Evolutionary conservation across 2,329 filamentous ascomycete species (phyloP).

Genomic region (Tolypocladium tundrense): DNA sequence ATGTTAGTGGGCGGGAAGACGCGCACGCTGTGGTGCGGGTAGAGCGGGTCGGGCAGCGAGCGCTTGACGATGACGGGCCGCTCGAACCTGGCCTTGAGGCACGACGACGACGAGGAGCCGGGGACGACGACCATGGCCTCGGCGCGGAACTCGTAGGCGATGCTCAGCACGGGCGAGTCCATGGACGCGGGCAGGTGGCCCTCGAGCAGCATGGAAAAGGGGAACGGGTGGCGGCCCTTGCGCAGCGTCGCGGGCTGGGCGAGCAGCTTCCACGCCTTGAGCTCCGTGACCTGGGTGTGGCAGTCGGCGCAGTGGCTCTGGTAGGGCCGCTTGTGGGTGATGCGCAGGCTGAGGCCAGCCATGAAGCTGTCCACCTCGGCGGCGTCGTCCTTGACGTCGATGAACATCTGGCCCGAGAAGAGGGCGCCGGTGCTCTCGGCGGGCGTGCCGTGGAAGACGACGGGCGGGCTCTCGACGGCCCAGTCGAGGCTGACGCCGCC

Average conservation of each 20-base stretch:
- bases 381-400: slow-evolving; percentile 57
- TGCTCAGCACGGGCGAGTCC: slow-evolving; percentile 59
- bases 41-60: slow-evolving; percentile 61
- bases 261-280: slow-evolving; percentile 74
- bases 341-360: slow-evolving; percentile 60
- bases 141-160: slow-evolving; percentile 72
- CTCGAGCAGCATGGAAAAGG: slow-evolving; percentile 78
- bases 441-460: slow-evolving; percentile 70
- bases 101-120: slow-evolving; percentile 22
- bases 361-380: slow-evolving; percentile 63
- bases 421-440: slow-evolving; percentile 72
- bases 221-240: slow-evolving; percentile 61
- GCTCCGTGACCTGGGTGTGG: slow-evolving; percentile 56
- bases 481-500: slow-evolving; percentile 35
- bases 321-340: slow-evolving; percentile 74
- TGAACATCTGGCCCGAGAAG: slow-evolving; percentile 70
- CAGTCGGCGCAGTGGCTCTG: slow-evolving; percentile 71
- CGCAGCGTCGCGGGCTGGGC: slow-evolving; percentile 39
- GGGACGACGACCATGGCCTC: slow-evolving; percentile 51
- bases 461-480: slow-evolving; percentile 75
- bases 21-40: slow-evolving; percentile 80
- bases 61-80: slow-evolving; percentile 66
- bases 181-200: slow-evolving; percentile 80
- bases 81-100: slow-evolving; percentile 46
- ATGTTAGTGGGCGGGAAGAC: slow-evolving; percentile 96